Conservation (phyloP, 192 early-diverging fungal species). For the Backusella australiensis region DNA sequence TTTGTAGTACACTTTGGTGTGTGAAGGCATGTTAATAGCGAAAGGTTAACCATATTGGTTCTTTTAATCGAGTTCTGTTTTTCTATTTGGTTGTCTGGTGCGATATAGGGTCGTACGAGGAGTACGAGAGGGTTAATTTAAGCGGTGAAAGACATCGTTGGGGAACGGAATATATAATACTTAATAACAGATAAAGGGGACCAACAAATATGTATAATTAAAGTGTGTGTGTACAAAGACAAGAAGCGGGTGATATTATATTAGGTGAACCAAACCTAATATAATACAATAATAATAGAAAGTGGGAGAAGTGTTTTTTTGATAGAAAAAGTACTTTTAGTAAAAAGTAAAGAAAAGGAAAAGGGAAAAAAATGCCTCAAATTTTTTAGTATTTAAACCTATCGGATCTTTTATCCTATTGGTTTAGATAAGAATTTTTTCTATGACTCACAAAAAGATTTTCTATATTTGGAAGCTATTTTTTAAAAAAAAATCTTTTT, state of each 20-base stretch:
- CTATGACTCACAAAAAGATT: constrained; percentile 6
- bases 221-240: background rate
- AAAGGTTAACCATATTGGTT: constrained; percentile 22
- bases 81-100: constrained; percentile 10
- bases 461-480: background rate
- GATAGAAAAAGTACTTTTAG: background rate
- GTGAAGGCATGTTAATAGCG: constrained; percentile 22
- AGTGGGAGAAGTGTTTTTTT: background rate
- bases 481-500: background rate
- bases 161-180: background rate
- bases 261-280: constrained; percentile 4
- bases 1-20: constrained; percentile 18
- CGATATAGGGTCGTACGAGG: constrained; percentile 13
- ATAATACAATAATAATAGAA: background rate
- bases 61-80: constrained; percentile 14
- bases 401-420: background rate
- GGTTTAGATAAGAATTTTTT: constrained; percentile 5
- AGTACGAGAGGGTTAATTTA: constrained; percentile 14
- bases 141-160: constrained; percentile 22
- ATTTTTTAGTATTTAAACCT: background rate
- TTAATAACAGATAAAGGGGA: background rate
- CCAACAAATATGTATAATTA: constrained; percentile 7
- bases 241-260: background rate
- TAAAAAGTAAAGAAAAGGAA: background rate
- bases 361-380: background rate